Evolutionary conservation across 2,329 filamentous ascomycete species (phyloP), one percentile per base, ranked within the genome.

Genomic region (Talaromyces sp.): DNA sequence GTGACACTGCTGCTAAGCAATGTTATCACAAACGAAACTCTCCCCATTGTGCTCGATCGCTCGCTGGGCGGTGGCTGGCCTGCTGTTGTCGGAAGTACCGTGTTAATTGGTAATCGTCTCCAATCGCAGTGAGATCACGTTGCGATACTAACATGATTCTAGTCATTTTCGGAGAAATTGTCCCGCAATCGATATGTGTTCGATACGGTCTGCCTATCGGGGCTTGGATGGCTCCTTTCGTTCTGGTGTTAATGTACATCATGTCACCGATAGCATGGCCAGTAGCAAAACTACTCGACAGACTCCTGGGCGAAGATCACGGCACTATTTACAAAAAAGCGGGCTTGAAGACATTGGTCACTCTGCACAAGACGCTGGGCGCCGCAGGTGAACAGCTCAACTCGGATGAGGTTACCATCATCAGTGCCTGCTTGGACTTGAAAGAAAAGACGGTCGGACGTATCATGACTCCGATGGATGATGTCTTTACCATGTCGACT

Each of bases 381-480:
- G 88, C 91, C 53, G 89, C 90, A 10, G 85, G 85, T 44, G 92
- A 99, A 72, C 89, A 95, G 62, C 81, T 99, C 59, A 98, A 97
- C 76, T 90, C 96, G 68, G 95, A 99, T 72, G 95, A 99, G 76
- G 95, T 99, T 67, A 98, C 95, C 63, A 99, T 99, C 74, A 99
- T 99, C 76, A 96, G 91, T 67, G 94, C 95, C 42, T 95, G 98
- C 14, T 81, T 99, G 61, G 95, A 99, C 73, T 82, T 99, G 67
- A 99, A 98, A 79, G 93, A 95, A 68, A 99, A 99, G 79, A 84
- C 94, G 0, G 93, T 99, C 6, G 92, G 91, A 52, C 90, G 87
- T 71, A 96, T 99, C 72, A 99, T 99, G 95, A 99, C 96, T 0
- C 95, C 95, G 0, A 98, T 99, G 90, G 88, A 91, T 53, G 93